These are phyloP conservation scores for Neofusicoccum kwambonambiense DNA, from an alignment of 2,329 filamentous ascomycete genomes.

Conservation along the genomic window DNA sequence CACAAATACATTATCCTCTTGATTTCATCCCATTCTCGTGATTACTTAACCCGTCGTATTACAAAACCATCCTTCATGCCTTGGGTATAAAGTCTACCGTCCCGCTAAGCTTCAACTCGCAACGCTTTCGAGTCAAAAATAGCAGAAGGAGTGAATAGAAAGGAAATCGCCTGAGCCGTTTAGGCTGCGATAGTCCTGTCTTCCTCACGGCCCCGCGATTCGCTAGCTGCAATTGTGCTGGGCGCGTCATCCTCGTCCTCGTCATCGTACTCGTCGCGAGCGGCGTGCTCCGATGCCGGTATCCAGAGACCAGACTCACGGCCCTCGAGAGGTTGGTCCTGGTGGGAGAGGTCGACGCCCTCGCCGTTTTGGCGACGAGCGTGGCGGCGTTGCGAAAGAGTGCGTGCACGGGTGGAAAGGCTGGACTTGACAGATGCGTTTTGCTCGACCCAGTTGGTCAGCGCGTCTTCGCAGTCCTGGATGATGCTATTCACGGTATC, in stretches of 20 bases:
- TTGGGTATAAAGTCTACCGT: constrained; percentile 12
- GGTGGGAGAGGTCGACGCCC: constrained; percentile 76
- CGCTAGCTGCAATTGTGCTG: constrained; percentile 38
- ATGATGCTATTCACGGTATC: constrained; percentile 66
- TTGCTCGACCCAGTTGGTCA: constrained; percentile 94
- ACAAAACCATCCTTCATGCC: not conserved
- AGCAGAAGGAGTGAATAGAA: not conserved
- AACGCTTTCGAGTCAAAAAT: not conserved
- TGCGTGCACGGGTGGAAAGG: constrained; percentile 83
- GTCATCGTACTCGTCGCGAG: constrained; percentile 61
- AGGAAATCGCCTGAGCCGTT: not conserved
- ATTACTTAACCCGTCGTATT: not conserved
- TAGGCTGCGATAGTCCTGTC: constrained; percentile 35
- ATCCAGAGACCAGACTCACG: constrained; percentile 79
- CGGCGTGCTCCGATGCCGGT: constrained; percentile 66
- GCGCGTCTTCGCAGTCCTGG: constrained; percentile 95
- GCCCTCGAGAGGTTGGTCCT: constrained; percentile 73
- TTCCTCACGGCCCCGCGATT: constrained; percentile 49
- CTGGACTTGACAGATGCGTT: constrained; percentile 86
- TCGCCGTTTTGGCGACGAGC: constrained; percentile 64
- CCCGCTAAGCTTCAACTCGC: not conserved
- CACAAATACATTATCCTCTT: constrained; percentile 1
- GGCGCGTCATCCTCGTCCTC: constrained; percentile 53
- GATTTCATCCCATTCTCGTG: not conserved
- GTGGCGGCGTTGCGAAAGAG: constrained; percentile 79